Evolutionary conservation across 1,284 basidiomycete species (phyloP).

Genomic region (Pseudozyma tsukubaensis): DNA sequence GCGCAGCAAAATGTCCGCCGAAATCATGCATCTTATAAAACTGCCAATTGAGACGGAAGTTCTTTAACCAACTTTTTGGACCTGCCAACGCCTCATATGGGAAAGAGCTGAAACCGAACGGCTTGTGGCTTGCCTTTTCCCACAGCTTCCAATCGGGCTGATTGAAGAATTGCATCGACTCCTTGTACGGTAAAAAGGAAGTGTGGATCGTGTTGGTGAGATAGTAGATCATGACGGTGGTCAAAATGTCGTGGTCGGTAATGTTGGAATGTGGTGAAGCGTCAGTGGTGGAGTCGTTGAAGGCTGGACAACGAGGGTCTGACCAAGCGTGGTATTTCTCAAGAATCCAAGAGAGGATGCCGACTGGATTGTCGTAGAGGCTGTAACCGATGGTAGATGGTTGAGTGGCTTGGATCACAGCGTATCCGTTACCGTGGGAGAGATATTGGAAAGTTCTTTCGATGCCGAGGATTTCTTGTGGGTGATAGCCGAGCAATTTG

Average conservation of each 20-base stretch:
- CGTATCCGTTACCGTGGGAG: slow-evolving; percentile 30
- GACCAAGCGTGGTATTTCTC: slow-evolving; percentile 57
- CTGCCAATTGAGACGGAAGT: slow-evolving; percentile 41
- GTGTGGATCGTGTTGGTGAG: slow-evolving; percentile 53
- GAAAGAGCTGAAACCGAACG: slow-evolving; percentile 47
- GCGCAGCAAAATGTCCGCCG: slow-evolving; percentile 60
- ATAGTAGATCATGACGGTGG: slow-evolving; percentile 50
- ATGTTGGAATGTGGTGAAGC: slow-evolving; percentile 22
- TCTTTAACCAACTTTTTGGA: slow-evolving; percentile 43
- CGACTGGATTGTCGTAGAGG: slow-evolving; percentile 39
- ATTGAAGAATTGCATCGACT: slow-evolving; percentile 21
- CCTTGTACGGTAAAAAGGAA: slow-evolving; percentile 52
- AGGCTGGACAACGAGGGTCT: slow-evolving; percentile 55
- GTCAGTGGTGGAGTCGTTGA: slow-evolving; percentile 22
- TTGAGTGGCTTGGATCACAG: slow-evolving; percentile 28
- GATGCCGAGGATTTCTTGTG: slow-evolving; percentile 27
- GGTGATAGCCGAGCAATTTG: slow-evolving; percentile 28
- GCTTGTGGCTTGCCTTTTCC: slow-evolving; percentile 26
- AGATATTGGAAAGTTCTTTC: slow-evolving; percentile 33
- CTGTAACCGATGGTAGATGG: slow-evolving; percentile 33
- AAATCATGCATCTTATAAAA: slow-evolving; percentile 49
- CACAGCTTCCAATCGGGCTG: slow-evolving; percentile 38
- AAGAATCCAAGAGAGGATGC: slow-evolving; percentile 38
- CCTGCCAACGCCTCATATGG: slow-evolving; percentile 45
- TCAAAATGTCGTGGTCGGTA: slow-evolving; percentile 52